phyloP scores from a whole-genome alignment of 73 alveolate species.

The Tetrahymena malaccensis region DNA sequence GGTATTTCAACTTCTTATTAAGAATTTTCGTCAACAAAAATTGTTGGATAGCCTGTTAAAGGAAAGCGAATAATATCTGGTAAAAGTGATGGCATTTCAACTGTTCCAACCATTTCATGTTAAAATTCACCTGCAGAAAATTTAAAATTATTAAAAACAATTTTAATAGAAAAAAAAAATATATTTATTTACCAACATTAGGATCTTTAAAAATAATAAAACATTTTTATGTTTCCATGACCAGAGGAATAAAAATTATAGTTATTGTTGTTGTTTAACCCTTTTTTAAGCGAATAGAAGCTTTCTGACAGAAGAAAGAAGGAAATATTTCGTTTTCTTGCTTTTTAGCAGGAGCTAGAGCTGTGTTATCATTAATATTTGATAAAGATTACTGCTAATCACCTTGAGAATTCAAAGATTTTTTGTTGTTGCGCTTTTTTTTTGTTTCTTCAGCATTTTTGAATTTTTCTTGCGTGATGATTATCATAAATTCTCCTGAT shows the following conservation, averaged over 20 bases:
- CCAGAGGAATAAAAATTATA: constrained; percentile 81
- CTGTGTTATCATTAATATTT: neutral
- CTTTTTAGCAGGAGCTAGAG: neutral
- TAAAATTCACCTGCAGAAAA: constrained; percentile 4
- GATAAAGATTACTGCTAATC: neutral
- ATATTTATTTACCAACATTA: constrained; percentile 59
- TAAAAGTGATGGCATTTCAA: constrained; percentile 17
- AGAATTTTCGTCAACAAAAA: constrained; percentile 12
- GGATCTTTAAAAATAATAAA: constrained; percentile 84
- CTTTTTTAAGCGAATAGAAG: constrained; percentile 52
- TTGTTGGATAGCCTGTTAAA: constrained; percentile 5
- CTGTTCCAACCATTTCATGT: constrained; percentile 34
- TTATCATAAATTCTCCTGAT: constrained; percentile 47
- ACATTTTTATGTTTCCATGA: constrained; percentile 87
- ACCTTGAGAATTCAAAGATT: neutral
- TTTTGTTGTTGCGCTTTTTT: constrained; percentile 36
- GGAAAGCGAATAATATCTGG: constrained; percentile 8
- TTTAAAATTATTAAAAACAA: neutral
- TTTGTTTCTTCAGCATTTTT: constrained; percentile 25
- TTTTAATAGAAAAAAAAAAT: neutral
- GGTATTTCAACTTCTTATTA: constrained; percentile 14
- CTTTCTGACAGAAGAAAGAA: constrained; percentile 61
- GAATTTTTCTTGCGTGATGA: constrained; percentile 39
- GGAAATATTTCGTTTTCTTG: constrained; percentile 25
- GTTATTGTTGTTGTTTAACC: constrained; percentile 73